Evolutionary conservation across 2,329 filamentous ascomycete species (phyloP), one percentile per base, ranked within the genome.

Genomic region (Corinectria fuckeliana): DNA sequence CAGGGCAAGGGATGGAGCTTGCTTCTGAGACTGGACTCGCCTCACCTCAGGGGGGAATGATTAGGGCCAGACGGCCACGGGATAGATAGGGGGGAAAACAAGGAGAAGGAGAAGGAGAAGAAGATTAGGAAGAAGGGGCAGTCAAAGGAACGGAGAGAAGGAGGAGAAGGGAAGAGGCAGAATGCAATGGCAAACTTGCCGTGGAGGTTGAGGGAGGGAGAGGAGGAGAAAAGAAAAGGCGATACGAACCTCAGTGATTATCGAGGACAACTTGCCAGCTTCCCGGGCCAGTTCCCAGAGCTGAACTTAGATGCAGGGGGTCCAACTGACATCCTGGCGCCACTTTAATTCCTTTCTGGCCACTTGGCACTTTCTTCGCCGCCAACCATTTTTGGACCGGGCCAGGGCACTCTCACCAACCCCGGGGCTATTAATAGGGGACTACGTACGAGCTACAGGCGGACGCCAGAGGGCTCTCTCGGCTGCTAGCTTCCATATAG

Each of bases 261-360:
- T 60, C 58, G 54, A 70, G 68, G 68, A 70, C 68, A 70, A 69
- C 66, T 65, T 70, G 68, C 64, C 59, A 55, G 51, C 57, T 62
- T 54, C 45, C 14, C 58, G 65, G 26, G 8, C 11, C 16, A n/a
- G 58, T 69, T 60, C 44, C 59, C 57, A 32, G 41, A 51, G 48
- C 54, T 51, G 48, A 51, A 38, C 38, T 39, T 48, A 41, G 64
- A 65, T 58, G 66, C 68, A 70, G 66, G 68, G 68, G 68, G 38
- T 48, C 26, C 50, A 51, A 54, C 56, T 54, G 50, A 28, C 50
- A 20, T 11, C 47, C 39, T 6, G 61, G 53, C 39, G 60, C 67
- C 62, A 64, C 66, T 66, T 60, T 51, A 63, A 51, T 55, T 61
- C 21, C 16, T 38, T 38, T 58, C 26, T 62, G 56, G 60, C 61